Percentiles rank a stretch among this genome's conserved stretches.
phyloP scores from a whole-genome alignment of 495 filamentous ascomycete genomes.

The Hyphodiscus hymeniophilus region DNA sequence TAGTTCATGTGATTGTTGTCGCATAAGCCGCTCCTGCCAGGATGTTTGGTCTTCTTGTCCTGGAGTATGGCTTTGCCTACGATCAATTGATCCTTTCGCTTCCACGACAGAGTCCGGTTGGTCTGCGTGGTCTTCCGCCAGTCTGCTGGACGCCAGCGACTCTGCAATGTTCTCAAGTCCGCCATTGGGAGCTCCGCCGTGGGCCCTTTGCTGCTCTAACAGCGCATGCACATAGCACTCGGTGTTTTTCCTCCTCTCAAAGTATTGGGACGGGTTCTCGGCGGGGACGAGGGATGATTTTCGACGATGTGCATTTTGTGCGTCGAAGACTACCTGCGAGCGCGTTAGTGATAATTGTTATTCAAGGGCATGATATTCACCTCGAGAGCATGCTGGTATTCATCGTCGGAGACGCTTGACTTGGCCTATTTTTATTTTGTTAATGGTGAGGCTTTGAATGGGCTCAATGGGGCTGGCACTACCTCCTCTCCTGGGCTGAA shows the following conservation, averaged over 20 bases:
- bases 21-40: conserved; percentile 28
- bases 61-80: background rate
- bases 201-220: conserved; percentile 39
- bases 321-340: conserved; percentile 64
- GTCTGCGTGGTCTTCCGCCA: background rate
- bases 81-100: conserved; percentile 6
- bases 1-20: conserved; percentile 8
- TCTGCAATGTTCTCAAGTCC: conserved; percentile 20
- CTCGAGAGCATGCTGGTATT: conserved; percentile 25
- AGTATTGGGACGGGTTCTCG: conserved; percentile 34
- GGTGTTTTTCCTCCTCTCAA: conserved; percentile 42
- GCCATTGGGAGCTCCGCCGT: conserved; percentile 1
- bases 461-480: background rate
- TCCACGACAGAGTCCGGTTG: conserved; percentile 8
- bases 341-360: conserved; percentile 4
- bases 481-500: conserved; percentile 17
- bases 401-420: conserved; percentile 20
- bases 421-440: conserved; percentile 8
- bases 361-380: no score
- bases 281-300: conserved; percentile 75
- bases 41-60: conserved; percentile 35
- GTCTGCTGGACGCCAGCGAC: conserved; percentile 5
- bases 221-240: conserved; percentile 81
- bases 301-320: conserved; percentile 63
- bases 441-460: background rate